These are phyloP conservation scores for Parmelia sp. DNA, from an alignment of 495 filamentous ascomycete genomes.

Conservation along the genomic window DNA sequence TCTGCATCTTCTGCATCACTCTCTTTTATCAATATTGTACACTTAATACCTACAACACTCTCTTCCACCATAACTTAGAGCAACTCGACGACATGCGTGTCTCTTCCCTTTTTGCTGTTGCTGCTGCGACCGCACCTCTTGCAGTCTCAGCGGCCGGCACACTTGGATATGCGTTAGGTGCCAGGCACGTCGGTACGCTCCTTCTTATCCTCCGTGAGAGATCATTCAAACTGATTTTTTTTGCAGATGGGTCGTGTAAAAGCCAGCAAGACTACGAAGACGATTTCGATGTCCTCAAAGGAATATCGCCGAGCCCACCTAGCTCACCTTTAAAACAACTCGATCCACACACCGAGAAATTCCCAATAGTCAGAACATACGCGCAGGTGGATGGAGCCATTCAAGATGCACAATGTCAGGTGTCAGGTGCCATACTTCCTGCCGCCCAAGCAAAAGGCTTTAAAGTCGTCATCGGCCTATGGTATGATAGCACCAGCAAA, in stretches of 20 bases:
- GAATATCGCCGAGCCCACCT: constrained; percentile 30
- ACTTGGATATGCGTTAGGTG: constrained; percentile 46
- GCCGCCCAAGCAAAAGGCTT: constrained; percentile 66
- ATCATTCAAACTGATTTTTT: neutral
- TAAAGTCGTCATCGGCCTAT: constrained; percentile 70
- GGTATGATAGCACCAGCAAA: constrained; percentile 40
- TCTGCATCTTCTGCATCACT: neutral
- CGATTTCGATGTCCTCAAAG: constrained; percentile 57
- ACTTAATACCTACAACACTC: constrained; percentile 10
- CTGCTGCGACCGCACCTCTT: constrained; percentile 40
- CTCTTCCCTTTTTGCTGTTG: constrained; percentile 34
- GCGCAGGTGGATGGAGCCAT: constrained; percentile 47
- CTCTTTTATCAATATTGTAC: constrained; percentile 8
- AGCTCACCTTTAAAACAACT: neutral
- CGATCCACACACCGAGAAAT: neutral
- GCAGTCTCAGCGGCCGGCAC: constrained; percentile 40
- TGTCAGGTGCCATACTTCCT: constrained; percentile 60
- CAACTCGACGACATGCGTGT: constrained; percentile 37
- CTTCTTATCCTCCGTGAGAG: neutral
- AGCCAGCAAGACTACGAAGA: constrained; percentile 52
- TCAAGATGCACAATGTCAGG: constrained; percentile 45
- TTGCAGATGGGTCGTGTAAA: constrained; percentile 59
- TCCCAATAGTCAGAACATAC: constrained; percentile 60
- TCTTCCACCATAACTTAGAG: constrained; percentile 8
- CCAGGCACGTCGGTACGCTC: constrained; percentile 34